Percentiles rank a stretch among this genome's conserved stretches.
Evolutionary conservation across 352 stramenopile genomes (phyloP).

Genomic region (Pythium utonaiense): DNA sequence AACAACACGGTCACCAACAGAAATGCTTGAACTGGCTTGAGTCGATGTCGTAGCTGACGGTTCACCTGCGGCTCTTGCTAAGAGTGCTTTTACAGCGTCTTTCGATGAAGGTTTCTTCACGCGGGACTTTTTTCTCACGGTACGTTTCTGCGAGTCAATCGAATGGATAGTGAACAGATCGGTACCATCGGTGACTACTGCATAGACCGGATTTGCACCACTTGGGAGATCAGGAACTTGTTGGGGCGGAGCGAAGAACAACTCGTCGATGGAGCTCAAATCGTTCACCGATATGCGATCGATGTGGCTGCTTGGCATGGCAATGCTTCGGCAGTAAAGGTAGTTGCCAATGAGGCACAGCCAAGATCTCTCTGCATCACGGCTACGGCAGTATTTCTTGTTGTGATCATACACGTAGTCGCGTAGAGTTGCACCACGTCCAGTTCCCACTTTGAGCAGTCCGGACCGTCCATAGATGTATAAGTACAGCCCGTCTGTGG

Average conservation of each 20-base stretch:
- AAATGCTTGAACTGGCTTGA: slow-evolving; percentile 26
- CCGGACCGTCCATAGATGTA: slow-evolving; percentile 66
- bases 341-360: slow-evolving; percentile 58
- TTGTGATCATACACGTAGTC: slow-evolving; percentile 75
- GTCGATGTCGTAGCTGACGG: not conserved
- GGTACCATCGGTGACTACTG: slow-evolving; percentile 60
- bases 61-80: not conserved
- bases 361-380: slow-evolving; percentile 74
- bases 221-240: slow-evolving; percentile 30
- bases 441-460: slow-evolving; percentile 70
- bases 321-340: slow-evolving; percentile 72
- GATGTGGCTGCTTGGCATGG: slow-evolving; percentile 59
- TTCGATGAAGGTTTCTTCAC: slow-evolving; percentile 10
- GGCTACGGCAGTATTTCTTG: slow-evolving; percentile 44
- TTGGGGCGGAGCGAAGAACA: slow-evolving; percentile 49
- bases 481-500: slow-evolving; percentile 60
- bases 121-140: slow-evolving; percentile 13
- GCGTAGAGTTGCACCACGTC: slow-evolving; percentile 52
- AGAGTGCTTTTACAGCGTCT: not conserved
- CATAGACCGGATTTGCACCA: slow-evolving; percentile 63
- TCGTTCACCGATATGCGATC: slow-evolving; percentile 52
- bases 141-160: slow-evolving; percentile 51
- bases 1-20: slow-evolving; percentile 65
- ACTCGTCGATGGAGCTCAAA: slow-evolving; percentile 43
- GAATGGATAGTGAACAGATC: slow-evolving; percentile 65